These are phyloP conservation scores for Stagonosporopsis chrysanthemi DNA, from an alignment of 2,329 filamentous ascomycete species.

Conservation along the genomic window DNA sequence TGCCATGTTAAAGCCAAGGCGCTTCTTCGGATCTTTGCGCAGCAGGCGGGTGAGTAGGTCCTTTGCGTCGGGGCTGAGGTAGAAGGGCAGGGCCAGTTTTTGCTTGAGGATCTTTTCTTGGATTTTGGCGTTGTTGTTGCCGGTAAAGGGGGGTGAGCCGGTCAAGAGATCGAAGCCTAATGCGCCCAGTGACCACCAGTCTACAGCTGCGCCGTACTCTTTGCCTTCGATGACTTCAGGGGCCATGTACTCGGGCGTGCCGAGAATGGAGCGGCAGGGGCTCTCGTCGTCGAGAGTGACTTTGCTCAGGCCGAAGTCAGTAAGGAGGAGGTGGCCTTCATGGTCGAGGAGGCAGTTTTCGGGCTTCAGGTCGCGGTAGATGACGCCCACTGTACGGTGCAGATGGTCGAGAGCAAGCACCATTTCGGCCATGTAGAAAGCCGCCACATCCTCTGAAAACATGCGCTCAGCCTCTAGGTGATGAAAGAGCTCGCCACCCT, in stretches of 20 bases:
- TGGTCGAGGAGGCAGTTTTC: constrained; percentile 95
- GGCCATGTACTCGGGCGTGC: constrained; percentile 98
- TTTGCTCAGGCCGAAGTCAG: constrained; percentile 96
- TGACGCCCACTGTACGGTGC: constrained; percentile 88
- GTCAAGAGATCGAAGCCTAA: constrained; percentile 93
- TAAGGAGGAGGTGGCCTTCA: constrained; percentile 90
- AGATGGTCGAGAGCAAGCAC: constrained; percentile 92
- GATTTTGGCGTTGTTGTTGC: constrained; percentile 91
- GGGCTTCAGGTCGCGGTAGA: constrained; percentile 96
- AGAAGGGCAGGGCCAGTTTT: constrained; percentile 89
- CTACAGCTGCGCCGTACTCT: constrained; percentile 91
- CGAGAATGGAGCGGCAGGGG: constrained; percentile 86
- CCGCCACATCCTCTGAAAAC: constrained; percentile 87
- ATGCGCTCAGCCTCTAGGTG: constrained; percentile 93
- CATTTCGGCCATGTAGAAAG: constrained; percentile 99
- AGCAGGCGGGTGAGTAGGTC: constrained; percentile 89
- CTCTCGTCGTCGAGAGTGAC: constrained; percentile 78
- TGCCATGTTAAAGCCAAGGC: constrained; percentile 85
- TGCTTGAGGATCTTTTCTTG: constrained; percentile 95
- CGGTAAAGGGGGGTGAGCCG: constrained; percentile 88
- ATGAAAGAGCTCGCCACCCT: constrained; percentile 96
- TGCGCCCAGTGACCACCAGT: constrained; percentile 98
- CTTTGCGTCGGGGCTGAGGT: constrained; percentile 88
- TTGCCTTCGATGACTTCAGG: constrained; percentile 90
- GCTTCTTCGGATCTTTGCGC: constrained; percentile 89